A percentile compares a stretch with the other conserved stretches of the same genome.
Conservation (phyloP, 495 filamentous ascomycete species). For the Neurospora sp. region DNA sequence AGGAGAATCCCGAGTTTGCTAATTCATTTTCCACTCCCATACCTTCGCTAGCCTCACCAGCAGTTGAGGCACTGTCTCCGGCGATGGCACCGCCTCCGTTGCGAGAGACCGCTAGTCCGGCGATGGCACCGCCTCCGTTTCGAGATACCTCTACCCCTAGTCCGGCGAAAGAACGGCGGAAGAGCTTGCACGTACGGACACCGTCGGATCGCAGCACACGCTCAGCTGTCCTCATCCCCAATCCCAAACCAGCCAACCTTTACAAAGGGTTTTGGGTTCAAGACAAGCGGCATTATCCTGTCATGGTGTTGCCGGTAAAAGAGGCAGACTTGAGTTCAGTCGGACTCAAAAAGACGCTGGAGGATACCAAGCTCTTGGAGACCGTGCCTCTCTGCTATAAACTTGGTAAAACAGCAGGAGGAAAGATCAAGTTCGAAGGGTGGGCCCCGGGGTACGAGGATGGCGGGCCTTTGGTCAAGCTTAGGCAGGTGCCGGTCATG, state of each 20-base stretch:
- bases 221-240: not conserved
- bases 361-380: slow-evolving; percentile 23
- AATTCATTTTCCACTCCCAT: not conserved
- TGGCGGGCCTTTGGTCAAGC: slow-evolving; percentile 21
- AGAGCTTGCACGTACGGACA: not conserved
- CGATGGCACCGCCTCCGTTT: not conserved
- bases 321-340: slow-evolving; percentile 15
- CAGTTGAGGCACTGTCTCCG: not conserved
- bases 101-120: not conserved
- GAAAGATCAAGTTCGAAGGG: slow-evolving; percentile 18
- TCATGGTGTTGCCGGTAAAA: slow-evolving; percentile 32
- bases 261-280: slow-evolving; percentile 27
- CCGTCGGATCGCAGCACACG: slow-evolving; percentile 2
- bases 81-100: not conserved
- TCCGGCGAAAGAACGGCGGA: not conserved
- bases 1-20: not conserved
- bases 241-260: slow-evolving; percentile 15
- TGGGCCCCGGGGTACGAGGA: slow-evolving; percentile 33
- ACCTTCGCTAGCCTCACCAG: not conserved
- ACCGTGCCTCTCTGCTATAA: slow-evolving; percentile 28
- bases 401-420: slow-evolving; percentile 5
- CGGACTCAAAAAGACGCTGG: slow-evolving; percentile 24
- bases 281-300: slow-evolving; percentile 21
- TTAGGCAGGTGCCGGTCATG: slow-evolving; percentile 34
- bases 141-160: not conserved